A percentile compares a stretch with the other conserved stretches of the same genome.
phyloP scores from a whole-genome alignment of 1,284 basidiomycete genomes.

The Papiliotrema fonsecae region DNA sequence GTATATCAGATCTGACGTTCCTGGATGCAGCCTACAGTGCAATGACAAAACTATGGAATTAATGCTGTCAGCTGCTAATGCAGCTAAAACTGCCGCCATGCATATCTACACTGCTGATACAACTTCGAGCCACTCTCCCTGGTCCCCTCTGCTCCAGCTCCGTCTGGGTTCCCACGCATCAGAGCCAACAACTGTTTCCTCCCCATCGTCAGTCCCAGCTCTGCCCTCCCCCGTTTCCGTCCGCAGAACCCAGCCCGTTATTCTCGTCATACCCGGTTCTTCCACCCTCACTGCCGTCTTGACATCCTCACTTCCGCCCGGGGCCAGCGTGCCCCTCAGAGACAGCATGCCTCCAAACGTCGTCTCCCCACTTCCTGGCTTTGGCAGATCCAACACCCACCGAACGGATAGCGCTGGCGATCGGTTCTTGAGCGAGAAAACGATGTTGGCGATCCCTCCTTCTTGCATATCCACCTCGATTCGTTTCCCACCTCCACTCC shows the following conservation, averaged over 20 bases:
- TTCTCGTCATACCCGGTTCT: constrained; percentile 20
- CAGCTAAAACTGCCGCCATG: neutral
- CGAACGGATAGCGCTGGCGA: constrained; percentile 31
- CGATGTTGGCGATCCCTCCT: constrained; percentile 51
- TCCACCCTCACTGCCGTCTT: constrained; percentile 21
- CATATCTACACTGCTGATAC: neutral
- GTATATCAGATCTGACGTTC: too few relatives aligned
- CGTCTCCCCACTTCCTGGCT: neutral
- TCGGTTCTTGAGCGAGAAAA: constrained; percentile 61
- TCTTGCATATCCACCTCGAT: neutral
- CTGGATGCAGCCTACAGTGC: too few relatives aligned
- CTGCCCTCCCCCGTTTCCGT: constrained; percentile 29
- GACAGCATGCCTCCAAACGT: constrained; percentile 22
- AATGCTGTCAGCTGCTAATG: too few relatives aligned
- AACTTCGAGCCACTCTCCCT: constrained; percentile 10
- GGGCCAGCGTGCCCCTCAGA: constrained; percentile 22
- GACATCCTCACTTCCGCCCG: constrained; percentile 11
- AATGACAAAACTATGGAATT: too few relatives aligned
- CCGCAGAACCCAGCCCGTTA: constrained; percentile 30
- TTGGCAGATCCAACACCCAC: constrained; percentile 30
- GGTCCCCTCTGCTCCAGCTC: constrained; percentile 8
- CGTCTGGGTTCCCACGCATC: constrained; percentile 7
- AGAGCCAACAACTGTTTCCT: neutral
- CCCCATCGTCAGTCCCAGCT: neutral
- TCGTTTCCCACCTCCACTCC: neutral